Percentiles rank a stretch among this genome's conserved stretches.
Evolutionary conservation across 2,329 filamentous ascomycete species (phyloP).

Genomic region (Claviceps monticola): DNA sequence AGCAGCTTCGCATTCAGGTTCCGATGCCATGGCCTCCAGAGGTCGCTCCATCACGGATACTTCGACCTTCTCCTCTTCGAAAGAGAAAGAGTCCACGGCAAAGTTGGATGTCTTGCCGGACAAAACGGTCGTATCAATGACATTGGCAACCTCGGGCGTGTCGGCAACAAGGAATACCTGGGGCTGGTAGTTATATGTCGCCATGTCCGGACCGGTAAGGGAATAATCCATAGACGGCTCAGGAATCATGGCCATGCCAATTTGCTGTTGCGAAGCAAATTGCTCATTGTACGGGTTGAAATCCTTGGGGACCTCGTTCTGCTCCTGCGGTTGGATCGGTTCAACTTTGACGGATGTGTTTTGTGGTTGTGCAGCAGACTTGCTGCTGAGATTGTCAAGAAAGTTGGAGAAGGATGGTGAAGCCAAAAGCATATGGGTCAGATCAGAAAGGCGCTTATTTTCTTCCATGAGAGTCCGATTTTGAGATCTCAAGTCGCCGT

Average conservation of each 20-base stretch:
- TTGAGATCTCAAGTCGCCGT: constrained; percentile 63
- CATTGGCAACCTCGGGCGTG: constrained; percentile 48
- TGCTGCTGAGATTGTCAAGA: constrained; percentile 54
- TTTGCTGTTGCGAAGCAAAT: constrained; percentile 47
- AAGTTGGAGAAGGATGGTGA: constrained; percentile 75
- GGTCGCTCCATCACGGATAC: constrained; percentile 38
- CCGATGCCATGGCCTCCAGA: constrained; percentile 19
- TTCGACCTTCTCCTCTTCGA: constrained; percentile 42
- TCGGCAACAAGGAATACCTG: constrained; percentile 60
- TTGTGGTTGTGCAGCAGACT: constrained; percentile 33
- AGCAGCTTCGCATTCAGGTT: constrained; percentile 13
- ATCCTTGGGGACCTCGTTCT: constrained; percentile 48
- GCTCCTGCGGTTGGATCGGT: constrained; percentile 23
- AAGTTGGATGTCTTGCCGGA: constrained; percentile 55
- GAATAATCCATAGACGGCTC: constrained; percentile 66
- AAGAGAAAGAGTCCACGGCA: constrained; percentile 29
- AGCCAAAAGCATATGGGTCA: constrained; percentile 68
- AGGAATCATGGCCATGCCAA: constrained; percentile 72
- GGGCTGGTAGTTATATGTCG: constrained; percentile 48
- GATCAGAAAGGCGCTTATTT: constrained; percentile 64
- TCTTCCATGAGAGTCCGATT: constrained; percentile 75
- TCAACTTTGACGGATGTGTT: constrained; percentile 23
- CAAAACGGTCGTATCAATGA: constrained; percentile 47
- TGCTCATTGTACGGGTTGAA: constrained; percentile 45
- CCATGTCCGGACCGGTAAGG: constrained; percentile 47